Evolutionary conservation across 176 grass and related monocot species (phyloP).

Genomic region (Triticum urartu): DNA sequence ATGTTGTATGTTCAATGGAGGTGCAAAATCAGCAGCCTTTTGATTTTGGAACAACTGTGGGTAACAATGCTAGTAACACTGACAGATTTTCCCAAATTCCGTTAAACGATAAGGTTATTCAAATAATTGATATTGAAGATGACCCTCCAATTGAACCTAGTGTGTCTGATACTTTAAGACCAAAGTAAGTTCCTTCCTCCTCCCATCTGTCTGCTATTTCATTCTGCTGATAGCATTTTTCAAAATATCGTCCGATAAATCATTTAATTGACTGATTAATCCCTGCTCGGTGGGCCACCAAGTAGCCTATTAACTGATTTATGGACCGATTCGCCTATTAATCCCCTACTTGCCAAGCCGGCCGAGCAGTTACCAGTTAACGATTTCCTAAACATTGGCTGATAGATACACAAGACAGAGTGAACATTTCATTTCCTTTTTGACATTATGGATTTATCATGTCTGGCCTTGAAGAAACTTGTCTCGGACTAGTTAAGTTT

Average conservation of each 20-base stretch:
- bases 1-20: conserved; percentile 32
- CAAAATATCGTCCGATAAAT: too few species aligned
- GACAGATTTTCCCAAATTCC: conserved; percentile 40
- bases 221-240: background rate
- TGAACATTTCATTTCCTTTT: background rate
- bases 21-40: conserved; percentile 40
- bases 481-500: background rate
- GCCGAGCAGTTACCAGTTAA: too few species aligned
- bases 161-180: conserved; percentile 52
- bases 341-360: too few species aligned
- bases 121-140: conserved; percentile 87
- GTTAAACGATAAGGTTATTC: conserved; percentile 49
- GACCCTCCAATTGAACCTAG: conserved; percentile 58
- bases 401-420: background rate
- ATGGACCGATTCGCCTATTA: too few species aligned
- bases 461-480: conserved; percentile 7
- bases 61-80: conserved; percentile 29
- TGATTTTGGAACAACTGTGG: conserved; percentile 44
- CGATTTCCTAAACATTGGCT: background rate
- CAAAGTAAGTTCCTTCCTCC: conserved; percentile 54
- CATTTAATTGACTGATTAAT: too few species aligned
- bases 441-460: background rate
- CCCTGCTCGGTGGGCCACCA: too few species aligned
- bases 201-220: conserved; percentile 6
- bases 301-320: too few species aligned